These are phyloP conservation scores for Funneliformis mosseae DNA, from an alignment of 192 early-diverging fungal species.

Conservation along the genomic window DNA sequence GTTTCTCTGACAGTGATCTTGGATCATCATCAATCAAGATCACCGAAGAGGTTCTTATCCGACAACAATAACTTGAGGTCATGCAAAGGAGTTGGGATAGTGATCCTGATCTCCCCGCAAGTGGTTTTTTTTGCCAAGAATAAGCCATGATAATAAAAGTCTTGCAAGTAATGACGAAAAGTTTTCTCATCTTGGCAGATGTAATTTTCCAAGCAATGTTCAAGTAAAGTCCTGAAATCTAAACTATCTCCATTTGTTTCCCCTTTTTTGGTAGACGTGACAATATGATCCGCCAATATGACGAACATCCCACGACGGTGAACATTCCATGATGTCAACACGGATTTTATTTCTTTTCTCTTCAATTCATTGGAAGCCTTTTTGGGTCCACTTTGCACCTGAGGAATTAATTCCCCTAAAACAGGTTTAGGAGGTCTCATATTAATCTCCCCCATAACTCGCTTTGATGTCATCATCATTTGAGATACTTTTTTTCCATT, in stretches of 20 bases:
- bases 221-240: neutral
- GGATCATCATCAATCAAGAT: neutral
- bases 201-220: neutral
- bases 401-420: neutral
- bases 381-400: neutral
- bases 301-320: neutral
- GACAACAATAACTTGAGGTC: neutral
- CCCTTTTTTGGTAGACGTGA: neutral
- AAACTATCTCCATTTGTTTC: neutral
- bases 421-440: neutral
- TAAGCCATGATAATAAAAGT: neutral
- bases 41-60: neutral
- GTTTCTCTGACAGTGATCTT: neutral
- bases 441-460: neutral
- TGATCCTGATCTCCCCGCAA: neutral
- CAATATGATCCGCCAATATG: neutral
- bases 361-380: neutral
- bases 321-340: neutral
- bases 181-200: neutral
- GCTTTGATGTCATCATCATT: neutral
- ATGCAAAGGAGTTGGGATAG: neutral
- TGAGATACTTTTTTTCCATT: neutral
- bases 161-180: neutral
- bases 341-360: neutral
- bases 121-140: neutral